These are phyloP conservation scores for Trifolium fragiferum DNA, from an alignment of 306 rosid species.

Conservation along the genomic window DNA sequence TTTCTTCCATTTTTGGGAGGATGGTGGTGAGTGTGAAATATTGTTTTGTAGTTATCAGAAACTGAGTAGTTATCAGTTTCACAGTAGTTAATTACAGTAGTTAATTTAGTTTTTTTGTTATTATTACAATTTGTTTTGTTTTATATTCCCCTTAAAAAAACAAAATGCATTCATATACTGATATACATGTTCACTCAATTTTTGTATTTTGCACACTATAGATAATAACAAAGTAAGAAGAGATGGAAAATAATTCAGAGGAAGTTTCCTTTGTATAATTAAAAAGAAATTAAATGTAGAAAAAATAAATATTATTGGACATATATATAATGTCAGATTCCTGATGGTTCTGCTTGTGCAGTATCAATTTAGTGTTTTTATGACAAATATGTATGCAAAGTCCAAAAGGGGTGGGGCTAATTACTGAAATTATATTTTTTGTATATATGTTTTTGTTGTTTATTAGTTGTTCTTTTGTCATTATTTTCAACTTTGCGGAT, in stretches of 20 bases:
- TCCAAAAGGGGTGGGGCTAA: constrained; percentile 39
- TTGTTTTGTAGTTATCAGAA: too few relatives aligned
- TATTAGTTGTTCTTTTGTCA: constrained; percentile 6
- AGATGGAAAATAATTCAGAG: constrained; percentile 14
- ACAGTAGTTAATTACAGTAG: not conserved
- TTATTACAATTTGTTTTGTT: not conserved
- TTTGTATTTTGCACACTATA: not conserved
- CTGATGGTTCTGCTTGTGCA: not conserved
- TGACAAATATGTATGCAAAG: constrained; percentile 35
- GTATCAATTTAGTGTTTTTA: not conserved
- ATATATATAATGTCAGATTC: constrained; percentile 17
- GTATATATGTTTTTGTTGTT: constrained; percentile 9
- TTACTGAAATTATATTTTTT: constrained; percentile 14
- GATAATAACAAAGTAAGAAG: constrained; percentile 6
- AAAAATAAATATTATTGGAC: constrained; percentile 11
- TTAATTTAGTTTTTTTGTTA: constrained; percentile 33
- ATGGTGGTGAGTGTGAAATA: constrained; percentile 24
- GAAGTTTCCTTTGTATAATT: constrained; percentile 40
- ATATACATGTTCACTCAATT: not conserved
- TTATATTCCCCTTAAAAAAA: not conserved
- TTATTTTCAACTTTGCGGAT: constrained; percentile 18
- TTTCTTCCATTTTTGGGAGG: not conserved
- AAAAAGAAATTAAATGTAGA: not conserved
- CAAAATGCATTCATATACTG: not conserved
- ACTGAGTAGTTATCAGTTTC: not conserved